phyloP scores from a whole-genome alignment of 257 asterid genomes.

The Thymus mandschuricus region DNA sequence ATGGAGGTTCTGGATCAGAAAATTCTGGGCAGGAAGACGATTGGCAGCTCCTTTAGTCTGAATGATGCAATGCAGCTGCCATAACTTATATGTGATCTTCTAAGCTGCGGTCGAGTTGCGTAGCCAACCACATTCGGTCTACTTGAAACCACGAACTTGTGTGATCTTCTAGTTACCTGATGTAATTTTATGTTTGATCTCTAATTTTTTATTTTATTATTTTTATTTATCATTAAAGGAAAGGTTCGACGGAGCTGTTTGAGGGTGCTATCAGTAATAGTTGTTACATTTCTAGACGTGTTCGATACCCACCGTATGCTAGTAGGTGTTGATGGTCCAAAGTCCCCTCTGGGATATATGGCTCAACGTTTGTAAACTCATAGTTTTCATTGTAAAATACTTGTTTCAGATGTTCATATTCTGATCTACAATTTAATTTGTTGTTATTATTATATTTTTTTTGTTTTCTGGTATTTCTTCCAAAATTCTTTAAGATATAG shows the following conservation, averaged over 20 bases:
- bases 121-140: background rate
- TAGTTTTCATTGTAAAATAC: too few relatives aligned
- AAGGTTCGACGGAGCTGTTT: background rate
- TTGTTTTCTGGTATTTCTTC: too few relatives aligned
- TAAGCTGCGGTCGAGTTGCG: slow-evolving; percentile 14
- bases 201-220: background rate
- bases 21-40: slow-evolving; percentile 75
- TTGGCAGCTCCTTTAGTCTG: slow-evolving; percentile 83
- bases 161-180: slow-evolving; percentile 15
- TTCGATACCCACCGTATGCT: too few relatives aligned
- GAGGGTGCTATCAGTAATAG: background rate
- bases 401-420: too few relatives aligned
- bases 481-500: too few relatives aligned
- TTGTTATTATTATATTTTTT: too few relatives aligned
- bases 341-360: too few relatives aligned
- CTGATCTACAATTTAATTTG: too few relatives aligned
- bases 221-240: background rate
- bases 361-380: too few relatives aligned
- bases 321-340: too few relatives aligned
- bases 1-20: slow-evolving; percentile 41
- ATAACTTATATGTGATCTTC: slow-evolving; percentile 29
- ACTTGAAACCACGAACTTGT: slow-evolving; percentile 21
- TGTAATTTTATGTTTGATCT: slow-evolving; percentile 23
- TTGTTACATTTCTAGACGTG: too few relatives aligned
- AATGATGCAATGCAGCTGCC: slow-evolving; percentile 6